Conservation (phyloP, 768 basidiomycete species). For the Gelatoporia subvermispora region DNA sequence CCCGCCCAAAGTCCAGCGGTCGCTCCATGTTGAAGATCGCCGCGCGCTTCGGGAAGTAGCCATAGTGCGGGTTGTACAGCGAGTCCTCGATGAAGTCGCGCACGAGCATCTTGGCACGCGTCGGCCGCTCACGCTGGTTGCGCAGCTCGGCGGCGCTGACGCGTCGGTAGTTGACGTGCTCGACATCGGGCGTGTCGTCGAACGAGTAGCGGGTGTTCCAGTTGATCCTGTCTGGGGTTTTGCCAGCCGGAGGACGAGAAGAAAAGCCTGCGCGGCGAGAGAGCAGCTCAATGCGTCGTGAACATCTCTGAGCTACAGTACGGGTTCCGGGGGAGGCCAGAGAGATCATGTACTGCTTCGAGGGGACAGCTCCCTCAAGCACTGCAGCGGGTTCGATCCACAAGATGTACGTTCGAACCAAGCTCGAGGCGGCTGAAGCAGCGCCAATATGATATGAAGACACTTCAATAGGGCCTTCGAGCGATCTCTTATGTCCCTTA, state of each 20-base stretch:
- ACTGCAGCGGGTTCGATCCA: too few relatives aligned
- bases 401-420: too few relatives aligned
- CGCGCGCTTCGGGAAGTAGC: constrained; percentile 93
- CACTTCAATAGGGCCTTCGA: too few relatives aligned
- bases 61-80: constrained; percentile 95
- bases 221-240: constrained; percentile 60
- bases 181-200: constrained; percentile 38
- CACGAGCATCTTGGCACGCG: constrained; percentile 85
- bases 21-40: constrained; percentile 76
- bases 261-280: not conserved
- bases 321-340: constrained; percentile 1
- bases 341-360: constrained; percentile 1
- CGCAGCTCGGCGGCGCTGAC: constrained; percentile 74
- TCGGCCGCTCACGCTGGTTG: constrained; percentile 54
- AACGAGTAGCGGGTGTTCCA: constrained; percentile 70
- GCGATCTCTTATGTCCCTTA: too few relatives aligned
- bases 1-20: constrained; percentile 60
- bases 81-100: constrained; percentile 97
- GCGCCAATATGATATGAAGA: too few relatives aligned
- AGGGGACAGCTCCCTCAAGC: not conserved
- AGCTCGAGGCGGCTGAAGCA: too few relatives aligned
- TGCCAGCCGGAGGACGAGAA: not conserved
- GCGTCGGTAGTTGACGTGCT: constrained; percentile 44
- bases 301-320: not conserved
- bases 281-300: not conserved